Evolutionary conservation across 2,329 filamentous ascomycete species (phyloP).

Genomic region (Trichoderma polysporum): DNA sequence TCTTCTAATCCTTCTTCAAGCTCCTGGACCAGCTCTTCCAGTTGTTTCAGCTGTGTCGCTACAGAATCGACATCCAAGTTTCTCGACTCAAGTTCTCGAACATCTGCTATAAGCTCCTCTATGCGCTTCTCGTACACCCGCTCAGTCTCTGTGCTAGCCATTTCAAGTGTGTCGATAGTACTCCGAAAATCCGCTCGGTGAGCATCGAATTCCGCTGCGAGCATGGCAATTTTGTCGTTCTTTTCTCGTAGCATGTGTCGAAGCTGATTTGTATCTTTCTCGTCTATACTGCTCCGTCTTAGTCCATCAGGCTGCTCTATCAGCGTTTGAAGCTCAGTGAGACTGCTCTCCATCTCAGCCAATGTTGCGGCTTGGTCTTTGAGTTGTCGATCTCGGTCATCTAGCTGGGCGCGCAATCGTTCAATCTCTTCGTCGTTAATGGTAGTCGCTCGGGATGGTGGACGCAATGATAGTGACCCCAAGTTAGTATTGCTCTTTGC

Average conservation of each 20-base stretch:
- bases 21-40: slow-evolving; percentile 95
- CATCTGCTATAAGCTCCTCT: slow-evolving; percentile 78
- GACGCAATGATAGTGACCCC: slow-evolving; percentile 55
- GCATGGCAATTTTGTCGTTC: slow-evolving; percentile 91
- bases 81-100: slow-evolving; percentile 77
- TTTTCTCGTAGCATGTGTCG: slow-evolving; percentile 85
- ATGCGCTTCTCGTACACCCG: slow-evolving; percentile 94
- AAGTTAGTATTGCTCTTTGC: slow-evolving; percentile 54
- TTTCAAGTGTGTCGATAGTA: slow-evolving; percentile 93
- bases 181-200: slow-evolving; percentile 95
- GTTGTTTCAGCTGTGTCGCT: slow-evolving; percentile 85
- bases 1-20: slow-evolving; percentile 96
- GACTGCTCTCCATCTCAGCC: slow-evolving; percentile 83
- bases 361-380: slow-evolving; percentile 81
- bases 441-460: slow-evolving; percentile 53
- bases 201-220: slow-evolving; percentile 91
- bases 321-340: slow-evolving; percentile 73
- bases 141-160: slow-evolving; percentile 93
- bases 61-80: slow-evolving; percentile 90
- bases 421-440: slow-evolving; percentile 70
- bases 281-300: slow-evolving; percentile 55
- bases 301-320: slow-evolving; percentile 58
- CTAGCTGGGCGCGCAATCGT: slow-evolving; percentile 68
- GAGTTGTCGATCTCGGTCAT: slow-evolving; percentile 84
- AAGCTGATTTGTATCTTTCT: slow-evolving; percentile 73